A percentile compares a stretch with the other conserved stretches of the same genome.
Conservation (phyloP, 495 filamentous ascomycete species). For the Beverwykella pulmonaria region DNA sequence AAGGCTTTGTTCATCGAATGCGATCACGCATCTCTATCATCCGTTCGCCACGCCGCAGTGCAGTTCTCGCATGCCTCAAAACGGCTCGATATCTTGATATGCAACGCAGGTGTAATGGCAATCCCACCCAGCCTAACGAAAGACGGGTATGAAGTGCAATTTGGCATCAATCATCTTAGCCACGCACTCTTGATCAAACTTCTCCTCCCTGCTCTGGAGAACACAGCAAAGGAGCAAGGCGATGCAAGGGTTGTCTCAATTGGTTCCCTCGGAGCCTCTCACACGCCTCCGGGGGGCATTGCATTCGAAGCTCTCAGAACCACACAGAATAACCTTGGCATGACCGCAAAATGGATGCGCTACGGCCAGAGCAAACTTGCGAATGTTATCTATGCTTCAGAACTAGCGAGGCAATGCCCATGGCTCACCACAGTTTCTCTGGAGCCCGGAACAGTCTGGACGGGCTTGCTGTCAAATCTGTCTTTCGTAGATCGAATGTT, state of each 20-base stretch:
- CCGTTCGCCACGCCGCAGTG: too few species aligned
- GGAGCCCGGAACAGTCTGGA: conserved; percentile 68
- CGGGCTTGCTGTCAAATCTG: conserved; percentile 48
- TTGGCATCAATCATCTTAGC: conserved; percentile 19
- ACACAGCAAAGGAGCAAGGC: neutral
- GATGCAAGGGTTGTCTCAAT: neutral
- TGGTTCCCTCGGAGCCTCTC: neutral
- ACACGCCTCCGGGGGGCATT: neutral
- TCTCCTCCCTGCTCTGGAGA: conserved; percentile 9
- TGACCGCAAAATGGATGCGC: conserved; percentile 38
- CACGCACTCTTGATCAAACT: conserved; percentile 25
- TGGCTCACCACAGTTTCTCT: conserved; percentile 59
- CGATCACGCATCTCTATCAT: too few species aligned
- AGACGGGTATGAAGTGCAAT: conserved; percentile 28
- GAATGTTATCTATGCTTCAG: conserved; percentile 64
- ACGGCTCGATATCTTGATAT: conserved; percentile 23
- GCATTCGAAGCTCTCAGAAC: neutral
- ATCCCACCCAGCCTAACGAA: conserved; percentile 1
- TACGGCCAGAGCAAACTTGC: conserved; percentile 72
- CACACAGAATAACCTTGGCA: neutral
- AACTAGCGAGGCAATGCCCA: conserved; percentile 62
- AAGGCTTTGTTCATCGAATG: neutral
- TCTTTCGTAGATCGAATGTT: conserved; percentile 2
- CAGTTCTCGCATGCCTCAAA: neutral
- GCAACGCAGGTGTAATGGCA: conserved; percentile 30